Conservation (phyloP, 2,329 filamentous ascomycete species). For the Capronia coronata region DNA sequence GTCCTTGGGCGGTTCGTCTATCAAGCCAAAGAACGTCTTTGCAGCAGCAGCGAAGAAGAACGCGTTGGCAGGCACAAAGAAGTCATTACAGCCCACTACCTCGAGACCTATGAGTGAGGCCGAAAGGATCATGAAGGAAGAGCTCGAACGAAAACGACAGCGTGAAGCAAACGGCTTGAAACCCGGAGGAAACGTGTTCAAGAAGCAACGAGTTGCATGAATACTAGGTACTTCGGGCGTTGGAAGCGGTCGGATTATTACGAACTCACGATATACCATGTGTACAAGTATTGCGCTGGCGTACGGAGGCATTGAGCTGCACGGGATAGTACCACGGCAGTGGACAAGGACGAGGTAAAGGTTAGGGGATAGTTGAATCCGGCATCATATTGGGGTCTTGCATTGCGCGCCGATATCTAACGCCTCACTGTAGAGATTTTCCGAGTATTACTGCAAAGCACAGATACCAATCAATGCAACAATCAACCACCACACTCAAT, state of each 20-base stretch:
- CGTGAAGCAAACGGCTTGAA: constrained; percentile 18
- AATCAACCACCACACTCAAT: too few species aligned
- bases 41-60: constrained; percentile 59
- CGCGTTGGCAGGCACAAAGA: constrained; percentile 57
- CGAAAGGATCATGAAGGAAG: constrained; percentile 82
- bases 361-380: too few species aligned
- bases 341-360: too few species aligned
- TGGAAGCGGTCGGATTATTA: neutral
- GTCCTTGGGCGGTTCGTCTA: constrained; percentile 51
- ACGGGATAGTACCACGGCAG: too few species aligned
- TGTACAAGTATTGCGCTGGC: neutral
- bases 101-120: constrained; percentile 79
- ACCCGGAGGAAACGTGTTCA: constrained; percentile 20
- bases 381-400: too few species aligned
- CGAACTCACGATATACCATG: constrained; percentile 1
- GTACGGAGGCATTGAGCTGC: neutral
- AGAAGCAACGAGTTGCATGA: constrained; percentile 24
- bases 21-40: constrained; percentile 72
- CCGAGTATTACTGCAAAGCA: too few species aligned
- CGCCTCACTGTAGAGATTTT: too few species aligned
- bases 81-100: constrained; percentile 53
- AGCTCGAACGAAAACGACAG: constrained; percentile 63
- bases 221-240: too few species aligned
- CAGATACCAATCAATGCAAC: too few species aligned
- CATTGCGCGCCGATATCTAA: too few species aligned